Evolutionary conservation across 345 rosid genomes (phyloP).

Genomic region (Populus ilicifolia): DNA sequence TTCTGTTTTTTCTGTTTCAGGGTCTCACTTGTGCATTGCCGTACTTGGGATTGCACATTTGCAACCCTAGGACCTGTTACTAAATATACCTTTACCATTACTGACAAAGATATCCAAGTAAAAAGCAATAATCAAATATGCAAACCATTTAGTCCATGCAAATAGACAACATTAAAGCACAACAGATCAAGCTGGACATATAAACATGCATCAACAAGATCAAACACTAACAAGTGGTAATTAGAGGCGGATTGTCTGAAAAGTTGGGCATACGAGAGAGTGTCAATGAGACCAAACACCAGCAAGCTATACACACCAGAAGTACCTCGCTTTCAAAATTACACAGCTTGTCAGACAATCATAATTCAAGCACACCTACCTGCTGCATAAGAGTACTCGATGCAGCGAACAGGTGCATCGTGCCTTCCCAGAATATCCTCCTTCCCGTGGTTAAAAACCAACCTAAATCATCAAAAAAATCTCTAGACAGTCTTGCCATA

Average conservation of each 20-base stretch:
- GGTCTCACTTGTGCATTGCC: not conserved
- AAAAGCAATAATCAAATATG: not conserved
- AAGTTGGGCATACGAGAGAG: not conserved
- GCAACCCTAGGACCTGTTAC: not conserved
- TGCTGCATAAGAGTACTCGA: constrained; percentile 92
- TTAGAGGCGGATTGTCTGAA: not conserved
- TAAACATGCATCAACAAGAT: not conserved
- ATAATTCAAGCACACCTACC: constrained; percentile 40
- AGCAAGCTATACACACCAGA: not conserved
- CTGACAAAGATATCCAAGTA: not conserved
- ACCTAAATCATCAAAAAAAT: constrained; percentile 47
- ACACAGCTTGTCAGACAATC: not conserved
- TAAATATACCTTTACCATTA: not conserved
- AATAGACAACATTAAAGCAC: not conserved
- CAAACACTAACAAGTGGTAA: not conserved
- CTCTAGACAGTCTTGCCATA: not conserved
- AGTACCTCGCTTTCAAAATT: not conserved
- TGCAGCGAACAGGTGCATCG: constrained; percentile 83
- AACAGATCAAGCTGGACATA: not conserved
- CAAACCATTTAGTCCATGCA: not conserved
- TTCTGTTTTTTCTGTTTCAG: not conserved
- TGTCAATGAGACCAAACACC: too few species aligned
- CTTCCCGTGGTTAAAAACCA: constrained; percentile 71
- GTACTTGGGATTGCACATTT: not conserved
- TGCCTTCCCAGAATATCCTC: constrained; percentile 86